Percentiles rank a stretch among this genome's conserved stretches.
Evolutionary conservation across 352 stramenopile genomes (phyloP).

Genomic region (Pythium biforme): DNA sequence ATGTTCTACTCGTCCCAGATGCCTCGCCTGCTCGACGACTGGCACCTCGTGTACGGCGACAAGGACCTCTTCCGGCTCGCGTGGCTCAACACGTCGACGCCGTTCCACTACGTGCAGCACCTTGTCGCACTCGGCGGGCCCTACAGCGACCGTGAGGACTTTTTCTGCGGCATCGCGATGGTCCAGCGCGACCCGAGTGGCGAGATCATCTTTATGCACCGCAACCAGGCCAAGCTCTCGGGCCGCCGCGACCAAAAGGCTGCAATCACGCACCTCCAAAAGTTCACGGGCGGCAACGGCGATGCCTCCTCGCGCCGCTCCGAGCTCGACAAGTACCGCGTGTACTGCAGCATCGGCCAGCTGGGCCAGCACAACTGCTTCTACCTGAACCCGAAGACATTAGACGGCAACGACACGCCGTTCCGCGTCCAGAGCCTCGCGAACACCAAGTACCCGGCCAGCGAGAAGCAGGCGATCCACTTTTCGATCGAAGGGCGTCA

Average conservation of each 20-base stretch:
- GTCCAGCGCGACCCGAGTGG: slow-evolving; percentile 69
- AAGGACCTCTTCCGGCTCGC: slow-evolving; percentile 80
- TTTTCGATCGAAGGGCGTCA: slow-evolving; percentile 76
- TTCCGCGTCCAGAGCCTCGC: slow-evolving; percentile 57
- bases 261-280: slow-evolving; percentile 69
- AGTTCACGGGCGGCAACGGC: slow-evolving; percentile 72
- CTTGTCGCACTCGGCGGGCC: slow-evolving; percentile 51
- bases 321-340: slow-evolving; percentile 71
- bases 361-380: slow-evolving; percentile 71
- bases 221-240: slow-evolving; percentile 76
- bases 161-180: slow-evolving; percentile 84
- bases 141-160: slow-evolving; percentile 43
- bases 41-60: slow-evolving; percentile 67
- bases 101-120: slow-evolving; percentile 70
- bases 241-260: slow-evolving; percentile 58
- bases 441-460: slow-evolving; percentile 47
- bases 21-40: slow-evolving; percentile 58
- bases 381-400: slow-evolving; percentile 45
- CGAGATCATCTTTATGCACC: slow-evolving; percentile 79
- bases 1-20: slow-evolving; percentile 77
- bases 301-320: slow-evolving; percentile 41
- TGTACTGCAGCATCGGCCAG: slow-evolving; percentile 58
- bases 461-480: slow-evolving; percentile 73
- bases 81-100: slow-evolving; percentile 71
- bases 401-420: slow-evolving; percentile 40